These are phyloP conservation scores for Chytridiales sp. DNA, from an alignment of 371 early-diverging fungal species.

Conservation along the genomic window DNA sequence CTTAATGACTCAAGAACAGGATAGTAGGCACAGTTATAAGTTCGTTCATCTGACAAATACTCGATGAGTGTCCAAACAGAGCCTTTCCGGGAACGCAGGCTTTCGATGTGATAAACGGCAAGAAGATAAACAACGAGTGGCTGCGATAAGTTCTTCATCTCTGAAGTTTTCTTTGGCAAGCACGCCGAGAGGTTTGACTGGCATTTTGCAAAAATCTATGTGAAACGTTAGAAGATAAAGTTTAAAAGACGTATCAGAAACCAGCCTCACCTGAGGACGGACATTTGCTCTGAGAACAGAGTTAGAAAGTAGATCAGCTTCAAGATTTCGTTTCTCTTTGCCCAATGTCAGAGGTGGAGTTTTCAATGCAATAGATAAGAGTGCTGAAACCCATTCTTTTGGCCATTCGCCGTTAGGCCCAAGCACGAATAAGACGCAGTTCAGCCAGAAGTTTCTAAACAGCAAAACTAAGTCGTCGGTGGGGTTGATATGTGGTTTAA, in stretches of 20 bases:
- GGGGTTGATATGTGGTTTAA: constrained; percentile 11
- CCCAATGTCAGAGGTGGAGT: constrained; percentile 81
- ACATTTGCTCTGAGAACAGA: constrained; percentile 69
- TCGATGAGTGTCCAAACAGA: constrained; percentile 71
- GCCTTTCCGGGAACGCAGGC: constrained; percentile 62
- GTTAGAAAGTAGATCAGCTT: constrained; percentile 86
- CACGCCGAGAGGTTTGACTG: constrained; percentile 42
- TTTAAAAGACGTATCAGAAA: neutral
- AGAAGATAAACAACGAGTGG: constrained; percentile 79
- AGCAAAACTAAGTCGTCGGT: constrained; percentile 62
- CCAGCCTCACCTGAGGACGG: neutral
- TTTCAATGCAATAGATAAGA: constrained; percentile 74
- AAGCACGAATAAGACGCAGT: constrained; percentile 75
- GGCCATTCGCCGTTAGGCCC: constrained; percentile 75
- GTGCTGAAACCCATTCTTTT: constrained; percentile 67
- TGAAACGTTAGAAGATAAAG: constrained; percentile 10
- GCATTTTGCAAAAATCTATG: constrained; percentile 40
- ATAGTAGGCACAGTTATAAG: constrained; percentile 68
- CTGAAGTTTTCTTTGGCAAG: constrained; percentile 53
- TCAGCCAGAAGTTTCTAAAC: constrained; percentile 90
- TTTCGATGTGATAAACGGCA: constrained; percentile 82
- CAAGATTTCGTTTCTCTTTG: constrained; percentile 68
- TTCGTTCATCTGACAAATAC: constrained; percentile 85
- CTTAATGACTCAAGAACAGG: constrained; percentile 74
- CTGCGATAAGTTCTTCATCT: constrained; percentile 67